Evolutionary conservation across 2,329 filamentous ascomycete genomes (phyloP).

Genomic region (Ilyonectria mors-panacis): DNA sequence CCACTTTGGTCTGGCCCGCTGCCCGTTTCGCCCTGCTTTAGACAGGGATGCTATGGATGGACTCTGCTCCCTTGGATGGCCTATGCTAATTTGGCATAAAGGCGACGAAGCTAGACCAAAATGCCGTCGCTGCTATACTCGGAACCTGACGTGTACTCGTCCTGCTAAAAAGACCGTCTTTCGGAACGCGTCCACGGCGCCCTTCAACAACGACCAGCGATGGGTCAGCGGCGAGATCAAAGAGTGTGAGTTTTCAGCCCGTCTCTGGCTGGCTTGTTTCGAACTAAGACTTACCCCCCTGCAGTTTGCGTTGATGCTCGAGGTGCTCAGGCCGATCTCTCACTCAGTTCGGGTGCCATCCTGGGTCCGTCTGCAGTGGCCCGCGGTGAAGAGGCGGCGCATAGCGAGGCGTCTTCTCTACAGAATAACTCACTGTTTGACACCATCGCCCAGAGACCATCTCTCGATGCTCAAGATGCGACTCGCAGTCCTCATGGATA

Average conservation of each 20-base stretch:
- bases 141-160: conserved; percentile 52
- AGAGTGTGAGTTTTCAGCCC: conserved; percentile 49
- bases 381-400: not conserved
- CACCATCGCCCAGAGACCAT: not conserved
- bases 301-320: conserved; percentile 32
- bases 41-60: conserved; percentile 8
- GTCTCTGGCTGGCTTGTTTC: not conserved
- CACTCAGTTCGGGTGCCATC: not conserved
- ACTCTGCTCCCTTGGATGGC: not conserved
- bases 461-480: conserved; percentile 16
- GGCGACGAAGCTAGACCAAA: conserved; percentile 57
- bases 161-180: conserved; percentile 56
- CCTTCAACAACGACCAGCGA: conserved; percentile 54
- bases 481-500: conserved; percentile 20
- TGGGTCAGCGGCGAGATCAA: conserved; percentile 55
- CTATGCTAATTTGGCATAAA: conserved; percentile 23
- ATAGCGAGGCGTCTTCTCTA: conserved; percentile 15
- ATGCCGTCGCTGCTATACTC: conserved; percentile 54
- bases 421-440: conserved; percentile 17
- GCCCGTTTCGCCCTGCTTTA: conserved; percentile 7
- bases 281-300: not conserved
- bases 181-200: conserved; percentile 52
- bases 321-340: conserved; percentile 12
- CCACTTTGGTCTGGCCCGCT: not conserved
- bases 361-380: not conserved